phyloP scores from a whole-genome alignment of 2,329 filamentous ascomycete species.

The Bipolaris zeicola region DNA sequence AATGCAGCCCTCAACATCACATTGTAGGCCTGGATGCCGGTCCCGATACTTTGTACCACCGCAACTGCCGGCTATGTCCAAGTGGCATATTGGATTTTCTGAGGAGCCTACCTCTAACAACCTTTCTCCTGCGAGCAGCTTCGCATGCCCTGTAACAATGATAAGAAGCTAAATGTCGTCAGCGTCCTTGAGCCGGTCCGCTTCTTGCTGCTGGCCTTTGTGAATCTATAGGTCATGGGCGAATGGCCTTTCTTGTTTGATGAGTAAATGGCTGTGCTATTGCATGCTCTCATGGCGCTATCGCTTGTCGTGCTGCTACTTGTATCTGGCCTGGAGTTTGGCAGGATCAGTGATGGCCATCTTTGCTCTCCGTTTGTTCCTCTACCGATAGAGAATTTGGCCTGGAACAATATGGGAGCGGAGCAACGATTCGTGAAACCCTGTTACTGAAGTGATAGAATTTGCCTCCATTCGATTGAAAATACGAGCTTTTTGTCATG shows the following conservation, averaged over 20 bases:
- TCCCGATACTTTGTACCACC: constrained; percentile 59
- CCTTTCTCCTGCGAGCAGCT: constrained; percentile 18
- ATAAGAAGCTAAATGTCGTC: constrained; percentile 9
- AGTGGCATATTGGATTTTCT: constrained; percentile 45
- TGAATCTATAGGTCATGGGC: constrained; percentile 5
- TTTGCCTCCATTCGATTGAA: background rate
- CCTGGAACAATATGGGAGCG: background rate
- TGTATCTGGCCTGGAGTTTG: constrained; percentile 5
- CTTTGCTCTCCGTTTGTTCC: background rate
- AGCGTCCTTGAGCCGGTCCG: constrained; percentile 5
- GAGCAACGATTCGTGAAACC: background rate
- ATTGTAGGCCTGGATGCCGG: constrained; percentile 56
- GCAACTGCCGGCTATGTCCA: constrained; percentile 54
- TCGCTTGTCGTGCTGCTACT: constrained; percentile 9
- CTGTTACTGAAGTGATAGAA: background rate
- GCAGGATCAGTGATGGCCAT: constrained; percentile 1
- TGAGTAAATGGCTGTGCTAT: constrained; percentile 4
- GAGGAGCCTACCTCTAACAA: constrained; percentile 47
- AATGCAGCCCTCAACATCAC: constrained; percentile 65
- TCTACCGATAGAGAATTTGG: background rate
- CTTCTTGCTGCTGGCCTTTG: constrained; percentile 1
- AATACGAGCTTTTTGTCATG: background rate
- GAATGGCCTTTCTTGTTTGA: constrained; percentile 2
- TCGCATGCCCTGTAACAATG: constrained; percentile 7
- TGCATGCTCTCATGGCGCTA: constrained; percentile 5